Conservation (phyloP, 2,329 filamentous ascomycete genomes). For the Ceratocystis lukuohia region DNA sequence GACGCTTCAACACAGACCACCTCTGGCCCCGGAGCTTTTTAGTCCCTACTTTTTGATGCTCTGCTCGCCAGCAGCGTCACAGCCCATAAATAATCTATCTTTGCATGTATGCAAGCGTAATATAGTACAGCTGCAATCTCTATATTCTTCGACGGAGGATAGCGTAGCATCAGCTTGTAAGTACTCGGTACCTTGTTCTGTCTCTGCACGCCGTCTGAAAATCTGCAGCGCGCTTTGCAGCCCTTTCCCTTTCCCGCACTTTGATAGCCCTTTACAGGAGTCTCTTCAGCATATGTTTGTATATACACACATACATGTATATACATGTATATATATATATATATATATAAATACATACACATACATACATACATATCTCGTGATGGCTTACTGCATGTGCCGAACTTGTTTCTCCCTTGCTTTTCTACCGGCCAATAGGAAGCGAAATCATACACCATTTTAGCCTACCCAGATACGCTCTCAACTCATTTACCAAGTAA, state of each 20-base stretch:
- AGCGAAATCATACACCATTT: background rate
- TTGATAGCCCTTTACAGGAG: too few species aligned
- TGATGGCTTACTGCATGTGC: background rate
- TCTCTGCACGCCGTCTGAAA: background rate
- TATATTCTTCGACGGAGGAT: background rate
- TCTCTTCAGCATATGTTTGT: too few species aligned
- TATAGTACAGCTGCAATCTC: background rate
- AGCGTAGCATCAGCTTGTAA: background rate
- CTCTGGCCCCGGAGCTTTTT: slow-evolving; percentile 1
- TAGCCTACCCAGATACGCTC: background rate
- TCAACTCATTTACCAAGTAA: background rate
- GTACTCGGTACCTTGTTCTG: background rate
- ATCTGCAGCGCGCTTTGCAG: background rate
- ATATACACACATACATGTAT: background rate
- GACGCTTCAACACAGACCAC: background rate
- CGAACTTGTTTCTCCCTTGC: background rate
- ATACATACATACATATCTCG: background rate
- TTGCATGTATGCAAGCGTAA: too few species aligned
- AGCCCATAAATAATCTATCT: too few species aligned
- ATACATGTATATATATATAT: background rate
- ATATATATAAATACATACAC: background rate
- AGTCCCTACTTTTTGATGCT: background rate
- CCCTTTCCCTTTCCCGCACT: background rate
- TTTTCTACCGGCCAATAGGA: background rate
- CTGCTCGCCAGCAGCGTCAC: background rate